Evolutionary conservation across 768 basidiomycete species (phyloP).

Genomic region (Boletus reticuloceps): DNA sequence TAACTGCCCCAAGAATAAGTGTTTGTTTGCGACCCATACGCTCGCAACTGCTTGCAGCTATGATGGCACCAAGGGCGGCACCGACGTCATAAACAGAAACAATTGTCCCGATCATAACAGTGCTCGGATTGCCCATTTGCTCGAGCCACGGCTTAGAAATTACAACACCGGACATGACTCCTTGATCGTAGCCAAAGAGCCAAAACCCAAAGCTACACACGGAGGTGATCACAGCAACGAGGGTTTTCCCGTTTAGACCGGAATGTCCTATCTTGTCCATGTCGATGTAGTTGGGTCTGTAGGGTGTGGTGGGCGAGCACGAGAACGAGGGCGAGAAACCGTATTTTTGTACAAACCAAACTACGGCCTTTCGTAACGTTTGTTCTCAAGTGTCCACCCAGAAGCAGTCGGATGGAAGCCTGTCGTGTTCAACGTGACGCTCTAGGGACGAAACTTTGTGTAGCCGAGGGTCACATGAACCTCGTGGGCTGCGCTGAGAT

Average conservation of each 20-base stretch:
- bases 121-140: constrained; percentile 14
- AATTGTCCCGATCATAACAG: constrained; percentile 16
- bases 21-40: constrained; percentile 12
- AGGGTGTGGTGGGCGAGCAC: no score
- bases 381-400: no score
- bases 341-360: no score
- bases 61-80: constrained; percentile 10
- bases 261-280: constrained; percentile 1
- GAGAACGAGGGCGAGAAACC: no score
- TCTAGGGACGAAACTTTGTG: no score
- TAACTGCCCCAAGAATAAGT: not conserved
- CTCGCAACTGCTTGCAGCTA: constrained; percentile 11
- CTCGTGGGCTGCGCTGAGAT: no score
- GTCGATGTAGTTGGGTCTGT: not conserved
- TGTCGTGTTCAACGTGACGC: no score
- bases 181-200: constrained; percentile 6
- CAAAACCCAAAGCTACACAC: constrained; percentile 14
- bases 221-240: constrained; percentile 14
- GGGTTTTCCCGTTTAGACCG: constrained; percentile 3
- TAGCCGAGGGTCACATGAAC: no score
- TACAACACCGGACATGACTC: constrained; percentile 14
- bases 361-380: no score
- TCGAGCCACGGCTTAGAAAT: constrained; percentile 11
- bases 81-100: constrained; percentile 16
- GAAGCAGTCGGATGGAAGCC: no score